phyloP scores from a whole-genome alignment of 1,284 basidiomycete genomes.

The Ceratobasidium sp. region DNA sequence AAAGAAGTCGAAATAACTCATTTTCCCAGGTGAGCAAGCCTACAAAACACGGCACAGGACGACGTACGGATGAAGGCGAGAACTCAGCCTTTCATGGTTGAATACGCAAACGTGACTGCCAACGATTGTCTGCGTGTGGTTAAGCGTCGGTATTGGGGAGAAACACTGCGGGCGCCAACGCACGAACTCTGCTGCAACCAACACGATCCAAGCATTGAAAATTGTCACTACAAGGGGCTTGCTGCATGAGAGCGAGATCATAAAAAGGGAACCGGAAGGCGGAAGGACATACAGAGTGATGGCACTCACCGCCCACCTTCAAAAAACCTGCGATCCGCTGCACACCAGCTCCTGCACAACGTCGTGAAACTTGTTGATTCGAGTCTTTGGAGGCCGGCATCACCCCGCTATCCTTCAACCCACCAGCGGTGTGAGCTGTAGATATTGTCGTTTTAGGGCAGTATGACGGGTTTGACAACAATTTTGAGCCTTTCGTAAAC shows the following conservation, averaged over 20 bases:
- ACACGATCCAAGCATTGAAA: neutral
- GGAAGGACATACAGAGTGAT: neutral
- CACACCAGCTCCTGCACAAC: neutral
- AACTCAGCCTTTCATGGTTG: neutral
- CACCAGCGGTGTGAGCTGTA: no score
- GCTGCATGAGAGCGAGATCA: neutral
- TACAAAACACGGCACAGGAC: neutral
- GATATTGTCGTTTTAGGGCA: no score
- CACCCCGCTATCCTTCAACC: no score
- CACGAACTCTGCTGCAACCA: slow-evolving; percentile 8
- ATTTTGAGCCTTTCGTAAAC: no score
- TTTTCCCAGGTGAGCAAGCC: neutral
- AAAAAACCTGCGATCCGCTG: neutral
- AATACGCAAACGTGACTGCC: slow-evolving; percentile 4
- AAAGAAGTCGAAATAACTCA: neutral
- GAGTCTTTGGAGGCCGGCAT: no score
- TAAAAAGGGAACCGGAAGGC: neutral
- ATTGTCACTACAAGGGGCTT: neutral
- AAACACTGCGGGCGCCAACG: neutral
- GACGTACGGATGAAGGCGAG: neutral
- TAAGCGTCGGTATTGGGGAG: slow-evolving; percentile 4
- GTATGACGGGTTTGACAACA: no score
- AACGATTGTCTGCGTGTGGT: neutral
- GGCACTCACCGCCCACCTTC: neutral
- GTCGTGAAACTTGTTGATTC: no score